Conservation (phyloP, 2,329 filamentous ascomycete species). For the Ascosphaera aggregata region DNA sequence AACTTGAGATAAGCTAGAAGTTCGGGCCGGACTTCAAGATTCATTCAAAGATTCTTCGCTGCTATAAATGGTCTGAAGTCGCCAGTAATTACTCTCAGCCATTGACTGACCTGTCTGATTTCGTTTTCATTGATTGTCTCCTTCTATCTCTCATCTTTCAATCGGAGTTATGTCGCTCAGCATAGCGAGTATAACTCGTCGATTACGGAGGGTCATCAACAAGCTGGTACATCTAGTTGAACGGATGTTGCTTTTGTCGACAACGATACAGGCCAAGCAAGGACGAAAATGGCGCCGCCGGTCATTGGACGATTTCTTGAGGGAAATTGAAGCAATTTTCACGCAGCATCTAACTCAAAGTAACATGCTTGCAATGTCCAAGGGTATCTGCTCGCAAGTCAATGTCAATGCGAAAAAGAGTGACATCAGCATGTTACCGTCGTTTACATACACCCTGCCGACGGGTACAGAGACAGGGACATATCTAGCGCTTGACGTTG, state of each 20-base stretch:
- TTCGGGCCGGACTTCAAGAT: neutral
- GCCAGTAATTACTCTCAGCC: too few relatives aligned
- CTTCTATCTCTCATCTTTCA: neutral
- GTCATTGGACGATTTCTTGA: slow-evolving; percentile 16
- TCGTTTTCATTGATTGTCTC: too few relatives aligned
- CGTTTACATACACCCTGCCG: slow-evolving; percentile 37
- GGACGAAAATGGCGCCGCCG: slow-evolving; percentile 14
- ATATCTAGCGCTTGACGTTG: slow-evolving; percentile 38
- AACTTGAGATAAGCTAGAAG: neutral
- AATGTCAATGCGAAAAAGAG: slow-evolving; percentile 29
- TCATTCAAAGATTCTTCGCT: neutral
- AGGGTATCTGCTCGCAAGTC: slow-evolving; percentile 27
- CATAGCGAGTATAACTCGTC: neutral
- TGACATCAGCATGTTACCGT: slow-evolving; percentile 40
- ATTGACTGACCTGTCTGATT: too few relatives aligned
- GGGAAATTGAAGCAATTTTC: slow-evolving; percentile 18
- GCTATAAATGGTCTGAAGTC: neutral
- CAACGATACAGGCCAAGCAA: neutral
- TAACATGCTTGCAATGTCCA: slow-evolving; percentile 21
- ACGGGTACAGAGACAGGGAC: slow-evolving; percentile 35
- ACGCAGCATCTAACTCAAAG: slow-evolving; percentile 13
- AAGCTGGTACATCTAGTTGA: neutral
- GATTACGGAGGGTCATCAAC: neutral
- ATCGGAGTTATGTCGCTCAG: neutral
- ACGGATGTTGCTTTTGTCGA: neutral